A percentile compares a stretch with the other conserved stretches of the same genome.
Conservation (phyloP, 2,329 filamentous ascomycete species). For the Fonsecaea nubica region DNA sequence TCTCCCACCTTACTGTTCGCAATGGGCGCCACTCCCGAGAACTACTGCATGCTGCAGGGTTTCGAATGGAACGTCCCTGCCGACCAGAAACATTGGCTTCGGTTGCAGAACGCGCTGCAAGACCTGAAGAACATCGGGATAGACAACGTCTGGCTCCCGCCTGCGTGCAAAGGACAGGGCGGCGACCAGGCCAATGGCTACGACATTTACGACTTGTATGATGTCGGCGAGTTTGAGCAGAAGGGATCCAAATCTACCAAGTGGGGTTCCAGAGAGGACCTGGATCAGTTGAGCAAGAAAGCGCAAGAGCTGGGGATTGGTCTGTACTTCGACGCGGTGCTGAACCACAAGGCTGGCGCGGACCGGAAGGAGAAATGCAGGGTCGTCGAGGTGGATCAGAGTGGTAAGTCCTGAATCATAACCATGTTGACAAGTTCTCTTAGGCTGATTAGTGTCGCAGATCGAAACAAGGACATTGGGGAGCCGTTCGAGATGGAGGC, state of each 20-base stretch:
- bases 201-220: slow-evolving; percentile 73
- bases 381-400: slow-evolving; percentile 68
- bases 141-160: slow-evolving; percentile 71
- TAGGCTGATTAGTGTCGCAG: slow-evolving; percentile 37
- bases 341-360: slow-evolving; percentile 75
- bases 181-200: slow-evolving; percentile 68
- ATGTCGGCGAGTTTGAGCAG: slow-evolving; percentile 75
- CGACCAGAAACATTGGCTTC: slow-evolving; percentile 66
- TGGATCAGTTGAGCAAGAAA: slow-evolving; percentile 59
- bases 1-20: not conserved
- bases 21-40: slow-evolving; percentile 45
- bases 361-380: slow-evolving; percentile 68
- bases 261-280: slow-evolving; percentile 70
- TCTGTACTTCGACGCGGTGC: slow-evolving; percentile 72
- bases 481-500: slow-evolving; percentile 68
- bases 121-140: slow-evolving; percentile 66
- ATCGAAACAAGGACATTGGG: slow-evolving; percentile 62
- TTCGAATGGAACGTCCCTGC: slow-evolving; percentile 75
- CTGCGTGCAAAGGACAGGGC: slow-evolving; percentile 71
- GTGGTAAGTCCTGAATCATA: slow-evolving; percentile 44
- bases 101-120: slow-evolving; percentile 61
- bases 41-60: slow-evolving; percentile 68
- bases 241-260: slow-evolving; percentile 69
- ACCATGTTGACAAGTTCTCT: not conserved
- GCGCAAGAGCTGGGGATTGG: slow-evolving; percentile 63